Evolutionary conservation across 306 rosid genomes (phyloP), one percentile per base, ranked within the genome.

Genomic region (Pyrus betulifolia): DNA sequence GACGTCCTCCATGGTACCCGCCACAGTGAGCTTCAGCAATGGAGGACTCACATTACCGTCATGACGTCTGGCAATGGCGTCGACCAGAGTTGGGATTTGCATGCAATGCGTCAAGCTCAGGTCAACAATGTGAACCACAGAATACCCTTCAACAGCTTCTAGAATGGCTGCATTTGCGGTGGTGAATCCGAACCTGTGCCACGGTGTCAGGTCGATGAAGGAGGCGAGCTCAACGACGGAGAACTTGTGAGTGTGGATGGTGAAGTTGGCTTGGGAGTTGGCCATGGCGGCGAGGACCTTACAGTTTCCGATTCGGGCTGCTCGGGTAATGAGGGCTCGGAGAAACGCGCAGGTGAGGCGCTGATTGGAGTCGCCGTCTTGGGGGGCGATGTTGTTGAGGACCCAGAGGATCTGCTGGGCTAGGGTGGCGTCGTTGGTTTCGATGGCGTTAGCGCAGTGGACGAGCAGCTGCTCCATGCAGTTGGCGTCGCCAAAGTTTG

Each of bases 401-500:
- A 92, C 97, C 99, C 99, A 95, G 5, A 95, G 86, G 84, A 92
- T 92, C 76, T 95, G 99, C 57, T 95, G 97, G 1, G 97, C 93
- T 0, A 95, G 82, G 10, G 97, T 90, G 27, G 83, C 97, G 71
- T 95, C 97, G 80, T 95, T 89, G 78, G 83, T 78, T 55, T 95
- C 91, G 14, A 95, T 92, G 11, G 99, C 97, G 86, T 85, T 86
- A 52, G 97, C 99, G 18, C 97, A 95, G 82, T 90, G 97, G 62
- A 95, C 89, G 0, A 95, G 90, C 38, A 95, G 71, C 57, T 90
- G 93, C 76, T 95, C 99, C 99, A 95, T 90, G 86, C 99, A 94
- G 22, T 87, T 94, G 4, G 97, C 77, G 57, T 92, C 96, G 0
- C 95, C 95, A 38, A 94, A 90, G 80, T 68, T 74, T 11, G 77